Evolutionary conservation across 2,329 filamentous ascomycete genomes (phyloP).

Genomic region (Ambrosiella cleistominuta): DNA sequence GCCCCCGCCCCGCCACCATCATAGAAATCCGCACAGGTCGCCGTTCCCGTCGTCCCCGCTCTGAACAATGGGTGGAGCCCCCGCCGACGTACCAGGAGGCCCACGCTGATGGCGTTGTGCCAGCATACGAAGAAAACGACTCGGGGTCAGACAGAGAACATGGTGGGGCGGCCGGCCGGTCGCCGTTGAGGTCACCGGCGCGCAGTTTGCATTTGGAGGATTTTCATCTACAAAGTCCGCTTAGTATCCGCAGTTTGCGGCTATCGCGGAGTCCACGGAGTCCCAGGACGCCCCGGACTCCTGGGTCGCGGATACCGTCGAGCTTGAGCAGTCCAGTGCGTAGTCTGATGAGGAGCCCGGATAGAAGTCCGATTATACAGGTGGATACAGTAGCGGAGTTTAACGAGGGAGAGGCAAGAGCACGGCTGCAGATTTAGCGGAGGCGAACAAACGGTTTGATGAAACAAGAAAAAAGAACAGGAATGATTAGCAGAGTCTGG

Average conservation of each 20-base stretch:
- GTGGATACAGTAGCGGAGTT: background rate
- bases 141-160: conserved; percentile 5
- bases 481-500: background rate
- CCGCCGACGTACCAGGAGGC: conserved; percentile 12
- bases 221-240: conserved; percentile 7
- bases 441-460: no score
- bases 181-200: conserved; percentile 2
- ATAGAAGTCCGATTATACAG: background rate
- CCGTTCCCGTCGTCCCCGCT: conserved; percentile 2
- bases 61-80: conserved; percentile 11
- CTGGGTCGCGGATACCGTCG: conserved; percentile 4
- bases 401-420: background rate
- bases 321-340: conserved; percentile 6
- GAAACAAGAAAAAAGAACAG: no score
- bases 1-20: conserved; percentile 4
- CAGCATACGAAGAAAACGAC: conserved; percentile 10
- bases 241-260: conserved; percentile 10
- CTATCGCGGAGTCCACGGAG: conserved; percentile 2
- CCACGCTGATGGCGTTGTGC: conserved; percentile 11
- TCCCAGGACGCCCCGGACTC: conserved; percentile 1
- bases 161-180: background rate
- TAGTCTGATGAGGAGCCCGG: background rate
- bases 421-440: background rate
- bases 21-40: conserved; percentile 10
- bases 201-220: background rate